Evolutionary conservation across 441 rosid genomes (phyloP), one percentile per base, ranked within the genome.

Genomic region (Populus hybrid): DNA sequence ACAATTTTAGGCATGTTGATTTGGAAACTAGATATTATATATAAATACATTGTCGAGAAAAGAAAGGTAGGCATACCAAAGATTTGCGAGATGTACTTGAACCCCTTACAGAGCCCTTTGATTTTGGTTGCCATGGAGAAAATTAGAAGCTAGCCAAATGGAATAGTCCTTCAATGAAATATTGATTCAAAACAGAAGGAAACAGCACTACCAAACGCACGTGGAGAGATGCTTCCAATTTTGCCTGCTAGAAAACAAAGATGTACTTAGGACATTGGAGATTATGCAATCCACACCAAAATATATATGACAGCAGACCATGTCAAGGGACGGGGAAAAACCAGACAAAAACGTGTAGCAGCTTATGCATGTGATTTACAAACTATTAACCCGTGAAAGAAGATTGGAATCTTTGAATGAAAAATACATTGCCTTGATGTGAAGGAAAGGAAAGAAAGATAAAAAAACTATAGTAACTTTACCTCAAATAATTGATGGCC

Each of bases 21-120:
- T 28, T 28, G 29, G 29, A 28, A 28, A 28, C 29, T 28, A 28
- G 29, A 28, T 28, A 28, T 28, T 28, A 28, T 28, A 28, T 28
- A 28, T 28, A 2, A 28, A 36, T 5, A 64, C 9, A 31, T 12
- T 1, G 64, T 11, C 10, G 29, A 4, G 24, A 40, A 69, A 14
- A 69, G 9, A 72, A 21, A 76, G 6, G 4, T 42, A 73, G 24
- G 9, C 77, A 78, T 84, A 92, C 99, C 95, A 86, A 93, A 93
- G 74, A 95, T 92, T 84, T 95, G 92, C 68, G 97, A 83, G 75
- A 95, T 88, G 81, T 69, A 92, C 83, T 92, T 93, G 89, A 95
- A 93, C 69, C 99, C 86, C 87, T 93, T 95, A 81, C 87, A 93
- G 74, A 95, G 81, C 76, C 94, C 96, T 82, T 92, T 94, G 79